These are phyloP conservation scores for Russula vinacea DNA, from an alignment of 768 basidiomycete species.

Conservation along the genomic window DNA sequence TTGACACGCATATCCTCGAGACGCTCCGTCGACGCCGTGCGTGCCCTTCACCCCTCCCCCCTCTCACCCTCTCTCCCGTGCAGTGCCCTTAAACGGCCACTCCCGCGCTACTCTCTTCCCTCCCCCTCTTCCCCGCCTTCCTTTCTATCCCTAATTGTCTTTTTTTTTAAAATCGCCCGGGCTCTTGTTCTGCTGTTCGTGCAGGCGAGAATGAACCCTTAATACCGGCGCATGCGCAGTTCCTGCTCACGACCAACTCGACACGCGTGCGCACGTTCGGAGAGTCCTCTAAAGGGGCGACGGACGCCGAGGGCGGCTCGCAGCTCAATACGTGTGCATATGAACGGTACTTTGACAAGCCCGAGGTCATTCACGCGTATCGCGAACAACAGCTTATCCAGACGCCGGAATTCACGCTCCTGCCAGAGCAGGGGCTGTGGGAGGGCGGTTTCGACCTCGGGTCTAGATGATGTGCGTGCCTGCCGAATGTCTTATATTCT, in stretches of 20 bases:
- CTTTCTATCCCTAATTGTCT: background rate
- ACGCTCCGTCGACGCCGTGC: constrained; percentile 73
- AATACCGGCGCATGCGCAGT: constrained; percentile 60
- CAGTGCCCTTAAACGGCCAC: background rate
- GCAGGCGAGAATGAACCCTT: constrained; percentile 70
- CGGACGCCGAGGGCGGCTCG: constrained; percentile 34
- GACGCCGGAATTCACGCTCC: constrained; percentile 63
- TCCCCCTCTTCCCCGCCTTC: background rate
- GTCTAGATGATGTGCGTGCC: constrained; percentile 63
- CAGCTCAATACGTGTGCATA: constrained; percentile 58
- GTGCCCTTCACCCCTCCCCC: constrained; percentile 34
- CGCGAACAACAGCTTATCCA: constrained; percentile 69
- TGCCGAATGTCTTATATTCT: background rate
- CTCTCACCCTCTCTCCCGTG: background rate
- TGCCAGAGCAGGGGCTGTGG: constrained; percentile 53
- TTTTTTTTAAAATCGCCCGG: constrained; percentile 1
- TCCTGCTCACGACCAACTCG: constrained; percentile 74
- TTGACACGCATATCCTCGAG: constrained; percentile 81
- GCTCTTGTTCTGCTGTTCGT: background rate
- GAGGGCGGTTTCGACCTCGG: constrained; percentile 68
- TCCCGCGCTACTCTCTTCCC: constrained; percentile 1
- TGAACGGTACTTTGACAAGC: constrained; percentile 73
- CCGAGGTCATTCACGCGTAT: constrained; percentile 70
- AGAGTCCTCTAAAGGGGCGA: constrained; percentile 32
- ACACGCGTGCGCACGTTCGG: constrained; percentile 45